Evolutionary conservation across 352 stramenopile genomes (phyloP).

Genomic region (Phytophthora foliorum): DNA sequence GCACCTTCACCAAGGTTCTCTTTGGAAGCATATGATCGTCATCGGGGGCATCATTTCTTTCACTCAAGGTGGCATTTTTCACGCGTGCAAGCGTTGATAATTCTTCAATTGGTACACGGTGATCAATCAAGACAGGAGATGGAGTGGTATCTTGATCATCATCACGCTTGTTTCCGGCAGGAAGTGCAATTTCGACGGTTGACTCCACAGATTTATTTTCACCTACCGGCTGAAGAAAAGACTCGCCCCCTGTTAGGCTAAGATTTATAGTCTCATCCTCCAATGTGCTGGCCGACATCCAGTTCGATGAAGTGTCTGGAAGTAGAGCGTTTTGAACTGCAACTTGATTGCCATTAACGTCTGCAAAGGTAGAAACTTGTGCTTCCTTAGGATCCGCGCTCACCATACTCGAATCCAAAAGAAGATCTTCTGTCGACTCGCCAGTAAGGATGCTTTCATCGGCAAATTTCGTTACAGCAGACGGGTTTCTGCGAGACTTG

Average conservation of each 20-base stretch:
- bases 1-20: not conserved
- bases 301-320: slow-evolving; percentile 33
- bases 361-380: not conserved
- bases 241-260: slow-evolving; percentile 11
- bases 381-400: not conserved
- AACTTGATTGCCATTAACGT: not conserved
- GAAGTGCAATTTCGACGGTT: not conserved
- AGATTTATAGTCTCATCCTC: slow-evolving; percentile 18
- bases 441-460: slow-evolving; percentile 10
- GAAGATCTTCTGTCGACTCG: slow-evolving; percentile 2
- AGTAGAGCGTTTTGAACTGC: slow-evolving; percentile 14
- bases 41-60: not conserved
- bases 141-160: not conserved
- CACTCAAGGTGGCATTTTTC: slow-evolving; percentile 7
- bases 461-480: slow-evolving; percentile 3
- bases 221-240: not conserved
- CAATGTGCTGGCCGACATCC: slow-evolving; percentile 28
- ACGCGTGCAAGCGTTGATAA: not conserved
- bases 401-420: slow-evolving; percentile 12
- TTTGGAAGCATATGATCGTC: not conserved
- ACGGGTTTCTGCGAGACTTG: slow-evolving; percentile 13
- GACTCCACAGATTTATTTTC: slow-evolving; percentile 2
- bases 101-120: slow-evolving; percentile 7
- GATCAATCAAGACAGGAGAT: slow-evolving; percentile 3
- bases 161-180: slow-evolving; percentile 1